Base-by-base conservation (phyloP, 257 asterid species). In the Galeopsis tetrahit region DNA sequence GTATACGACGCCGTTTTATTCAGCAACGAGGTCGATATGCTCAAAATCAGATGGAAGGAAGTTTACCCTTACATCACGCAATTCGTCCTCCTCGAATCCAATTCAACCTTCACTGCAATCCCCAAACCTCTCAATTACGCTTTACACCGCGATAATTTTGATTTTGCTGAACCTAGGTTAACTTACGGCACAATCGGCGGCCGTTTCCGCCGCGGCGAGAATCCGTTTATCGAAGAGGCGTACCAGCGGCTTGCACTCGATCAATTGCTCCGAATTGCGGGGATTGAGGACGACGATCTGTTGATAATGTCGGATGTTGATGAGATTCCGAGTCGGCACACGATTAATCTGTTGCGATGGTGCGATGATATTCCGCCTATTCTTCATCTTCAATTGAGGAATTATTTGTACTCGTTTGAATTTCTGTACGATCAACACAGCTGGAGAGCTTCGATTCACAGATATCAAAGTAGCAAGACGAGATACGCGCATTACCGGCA, bases 271-370 rank as follows among this genome's bases (percentile, higher is more conserved):
- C 76, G 71, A 44, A 53, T 74, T 6, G 93, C 92, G 0, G 96
- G 96, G 0, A 85, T 89, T 4, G 88, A 86, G 57, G 93, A 89
- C 0, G 96, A 85, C 43, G 96, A 89, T 72, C 76, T 89, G 62
- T 69, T 89, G 67, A 79, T 89, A 43, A 89, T 89, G 96, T 89
- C 96, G 1, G 96, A 89, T 73, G 92, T 82, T 46, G 96, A 89
- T 55, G 96, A 89, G 81, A 89, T 89, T 36, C 96, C 96, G 0
- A 86, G 92, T 56, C 74, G 86, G 67, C 93, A 86, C 48, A 86
- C 93, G 0, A 80, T 89, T 17, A 57, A 89, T 80, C 86, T 89
- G 6, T 56, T 89, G 34, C 69, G 90, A 17, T 89, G 96, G 93
- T 89, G 96, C 11, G 89, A 89, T 2, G 84, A 82, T 3, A 82